These are phyloP conservation scores for Kalaharituber pfeilii DNA, from an alignment of 2,329 filamentous ascomycete species.

Conservation along the genomic window DNA sequence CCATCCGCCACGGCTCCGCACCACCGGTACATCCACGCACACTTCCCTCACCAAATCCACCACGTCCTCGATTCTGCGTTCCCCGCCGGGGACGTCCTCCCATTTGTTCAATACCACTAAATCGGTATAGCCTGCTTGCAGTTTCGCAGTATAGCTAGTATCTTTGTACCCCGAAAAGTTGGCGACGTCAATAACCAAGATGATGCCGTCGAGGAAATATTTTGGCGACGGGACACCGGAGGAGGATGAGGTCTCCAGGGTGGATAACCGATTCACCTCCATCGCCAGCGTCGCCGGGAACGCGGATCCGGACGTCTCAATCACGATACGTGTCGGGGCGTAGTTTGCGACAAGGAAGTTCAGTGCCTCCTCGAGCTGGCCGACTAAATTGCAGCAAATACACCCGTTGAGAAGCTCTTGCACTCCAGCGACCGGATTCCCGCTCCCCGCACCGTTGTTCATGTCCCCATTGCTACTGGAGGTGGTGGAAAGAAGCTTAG, in stretches of 20 bases:
- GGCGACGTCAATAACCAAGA: conserved; percentile 82
- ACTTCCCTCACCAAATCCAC: conserved; percentile 50
- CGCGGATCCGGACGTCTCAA: conserved; percentile 81
- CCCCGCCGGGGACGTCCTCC: conserved; percentile 57
- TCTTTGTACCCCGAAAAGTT: conserved; percentile 91
- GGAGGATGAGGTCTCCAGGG: conserved; percentile 40
- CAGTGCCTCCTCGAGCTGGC: conserved; percentile 68
- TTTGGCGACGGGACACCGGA: conserved; percentile 21
- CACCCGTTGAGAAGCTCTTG: conserved; percentile 76
- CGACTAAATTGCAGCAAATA: conserved; percentile 97
- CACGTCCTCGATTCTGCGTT: conserved; percentile 49
- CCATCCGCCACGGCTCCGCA: conserved; percentile 60
- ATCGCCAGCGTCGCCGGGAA: conserved; percentile 61
- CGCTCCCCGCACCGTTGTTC: conserved; percentile 23
- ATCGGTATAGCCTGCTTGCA: conserved; percentile 82
- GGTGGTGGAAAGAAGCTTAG: conserved; percentile 41
- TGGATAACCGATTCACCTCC: conserved; percentile 4
- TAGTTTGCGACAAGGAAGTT: conserved; percentile 42
- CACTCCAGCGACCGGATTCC: conserved; percentile 69
- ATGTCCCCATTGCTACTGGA: conserved; percentile 30
- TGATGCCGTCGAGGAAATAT: conserved; percentile 70
- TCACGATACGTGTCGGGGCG: conserved; percentile 65
- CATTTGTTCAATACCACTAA: conserved; percentile 87
- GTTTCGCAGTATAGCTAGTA: conserved; percentile 61
- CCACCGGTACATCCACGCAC: conserved; percentile 48